These are phyloP conservation scores for Puya raimondii DNA, from an alignment of 176 grass and related monocot species.

Conservation along the genomic window DNA sequence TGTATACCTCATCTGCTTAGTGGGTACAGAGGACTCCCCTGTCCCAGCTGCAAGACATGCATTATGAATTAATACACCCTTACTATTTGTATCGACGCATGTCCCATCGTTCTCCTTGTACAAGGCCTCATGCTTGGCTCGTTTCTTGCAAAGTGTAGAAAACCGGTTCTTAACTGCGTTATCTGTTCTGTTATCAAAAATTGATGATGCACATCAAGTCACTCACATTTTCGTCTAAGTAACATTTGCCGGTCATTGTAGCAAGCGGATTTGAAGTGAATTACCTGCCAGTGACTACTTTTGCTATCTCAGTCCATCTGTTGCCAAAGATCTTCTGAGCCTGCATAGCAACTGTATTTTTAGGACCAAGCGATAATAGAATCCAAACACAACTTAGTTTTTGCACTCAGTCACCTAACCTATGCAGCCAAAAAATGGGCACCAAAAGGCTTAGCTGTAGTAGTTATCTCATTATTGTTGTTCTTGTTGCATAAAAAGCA, in stretches of 20 bases:
- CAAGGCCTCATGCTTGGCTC: conserved; percentile 44
- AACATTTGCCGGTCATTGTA: background rate
- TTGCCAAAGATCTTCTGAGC: conserved; percentile 92
- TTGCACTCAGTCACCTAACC: too few species aligned
- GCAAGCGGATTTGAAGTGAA: conserved; percentile 19
- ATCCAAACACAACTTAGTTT: background rate
- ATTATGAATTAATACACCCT: conserved; percentile 35
- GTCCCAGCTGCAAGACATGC: conserved; percentile 26
- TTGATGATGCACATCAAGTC: background rate
- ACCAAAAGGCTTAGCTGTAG: too few species aligned
- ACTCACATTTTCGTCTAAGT: background rate
- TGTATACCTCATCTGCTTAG: conserved; percentile 59
- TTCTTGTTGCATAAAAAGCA: too few species aligned
- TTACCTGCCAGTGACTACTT: conserved; percentile 90
- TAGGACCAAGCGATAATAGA: background rate
- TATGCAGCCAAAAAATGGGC: background rate
- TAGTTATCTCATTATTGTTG: too few species aligned
- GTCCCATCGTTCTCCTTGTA: conserved; percentile 56
- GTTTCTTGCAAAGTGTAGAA: conserved; percentile 85
- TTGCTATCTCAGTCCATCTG: conserved; percentile 98
- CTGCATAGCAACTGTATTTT: conserved; percentile 35
- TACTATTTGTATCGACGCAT: conserved; percentile 46
- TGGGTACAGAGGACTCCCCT: conserved; percentile 31
- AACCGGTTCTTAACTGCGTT: conserved; percentile 96
- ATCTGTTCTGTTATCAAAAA: conserved; percentile 51